A percentile compares a stretch with the other conserved stretches of the same genome.
Conservation (phyloP, 1,139 yeast species). For the Zygotorulaspora mrakii region DNA sequence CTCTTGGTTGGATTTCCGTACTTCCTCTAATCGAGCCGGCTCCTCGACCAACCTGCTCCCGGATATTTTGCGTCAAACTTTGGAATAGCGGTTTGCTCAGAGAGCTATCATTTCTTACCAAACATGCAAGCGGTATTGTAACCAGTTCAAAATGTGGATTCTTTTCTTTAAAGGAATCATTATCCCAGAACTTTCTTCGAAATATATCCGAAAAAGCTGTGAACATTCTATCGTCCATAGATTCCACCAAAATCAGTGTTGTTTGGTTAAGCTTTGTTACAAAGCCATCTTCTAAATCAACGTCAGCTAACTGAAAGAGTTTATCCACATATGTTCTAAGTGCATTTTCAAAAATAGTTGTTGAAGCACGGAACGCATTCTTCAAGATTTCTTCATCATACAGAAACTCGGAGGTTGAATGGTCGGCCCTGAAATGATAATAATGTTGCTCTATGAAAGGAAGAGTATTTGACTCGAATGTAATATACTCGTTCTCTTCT, state of each 20-base stretch:
- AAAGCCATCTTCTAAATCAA: constrained; percentile 61
- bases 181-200: constrained; percentile 58
- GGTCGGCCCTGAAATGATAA: constrained; percentile 43
- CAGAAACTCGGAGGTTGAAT: constrained; percentile 22
- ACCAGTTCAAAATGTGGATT: constrained; percentile 35
- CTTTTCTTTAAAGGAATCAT: constrained; percentile 49
- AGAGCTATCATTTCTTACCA: constrained; percentile 52
- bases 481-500: constrained; percentile 43
- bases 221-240: constrained; percentile 65
- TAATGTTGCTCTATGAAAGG: constrained; percentile 63
- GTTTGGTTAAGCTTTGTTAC: constrained; percentile 54
- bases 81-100: constrained; percentile 40
- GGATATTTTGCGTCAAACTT: constrained; percentile 41
- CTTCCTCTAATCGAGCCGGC: constrained; percentile 79
- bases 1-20: constrained; percentile 67
- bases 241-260: constrained; percentile 61
- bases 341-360: constrained; percentile 65
- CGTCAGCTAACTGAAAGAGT: constrained; percentile 62
- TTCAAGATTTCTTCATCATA: constrained; percentile 48
- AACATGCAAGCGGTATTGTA: constrained; percentile 65
- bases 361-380: constrained; percentile 66
- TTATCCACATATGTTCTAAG: constrained; percentile 56
- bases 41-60: constrained; percentile 71
- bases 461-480: constrained; percentile 50
- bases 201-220: constrained; percentile 37